Base-by-base conservation (phyloP, 352 stramenopile genomes). In the Plasmopara viticola region DNA sequence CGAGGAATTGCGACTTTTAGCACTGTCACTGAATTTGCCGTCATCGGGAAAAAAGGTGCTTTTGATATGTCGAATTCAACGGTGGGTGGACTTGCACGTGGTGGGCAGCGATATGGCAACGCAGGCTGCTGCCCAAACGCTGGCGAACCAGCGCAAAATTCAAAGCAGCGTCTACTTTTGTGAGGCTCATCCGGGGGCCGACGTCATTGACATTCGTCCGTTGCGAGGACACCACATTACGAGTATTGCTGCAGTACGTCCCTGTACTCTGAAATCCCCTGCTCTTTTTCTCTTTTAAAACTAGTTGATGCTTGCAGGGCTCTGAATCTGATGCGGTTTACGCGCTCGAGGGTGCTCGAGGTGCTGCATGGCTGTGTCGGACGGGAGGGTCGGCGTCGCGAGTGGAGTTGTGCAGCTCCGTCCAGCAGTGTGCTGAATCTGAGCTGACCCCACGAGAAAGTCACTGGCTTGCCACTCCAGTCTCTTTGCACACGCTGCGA, bases 21-120 rank as follows among this genome's bases (percentile, higher is more conserved):
- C 81, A 29, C 39, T 90, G 44, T 69, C 74, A 35, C 62, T 90
- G 9, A 86, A 89, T 44, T 42, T 91, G 33, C 81, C 81, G 38
- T 82, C 74, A 8, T 85, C 74, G 3, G 76, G 81, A 47, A 91
- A 91, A 60, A 91, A 90, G 43, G 73, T 84, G 55, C 53, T 86
- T 41, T 49, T 91, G 2, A 81, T 91, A 17, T 74, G 72, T 34
- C 71, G 78, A 9, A 74, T 91, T 48, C 78, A 91, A 60, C 72
- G 72, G 15, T 91, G 81, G 81, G 60, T 89, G 9, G 77, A 91
- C 44, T 66, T 86, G 44, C 75, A 86, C 38, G 59, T 87, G 10
- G 58, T 77, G 5, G 63, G 58, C 30, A 78, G 74, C 40, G 74
- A 89, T 53, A 34, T 86, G n/a, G 76, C 81, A 0, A 60, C 72